Evolutionary conservation across 1,284 basidiomycete genomes (phyloP), one percentile per base, ranked within the genome.

Genomic region (Leccinum glutinopallens): DNA sequence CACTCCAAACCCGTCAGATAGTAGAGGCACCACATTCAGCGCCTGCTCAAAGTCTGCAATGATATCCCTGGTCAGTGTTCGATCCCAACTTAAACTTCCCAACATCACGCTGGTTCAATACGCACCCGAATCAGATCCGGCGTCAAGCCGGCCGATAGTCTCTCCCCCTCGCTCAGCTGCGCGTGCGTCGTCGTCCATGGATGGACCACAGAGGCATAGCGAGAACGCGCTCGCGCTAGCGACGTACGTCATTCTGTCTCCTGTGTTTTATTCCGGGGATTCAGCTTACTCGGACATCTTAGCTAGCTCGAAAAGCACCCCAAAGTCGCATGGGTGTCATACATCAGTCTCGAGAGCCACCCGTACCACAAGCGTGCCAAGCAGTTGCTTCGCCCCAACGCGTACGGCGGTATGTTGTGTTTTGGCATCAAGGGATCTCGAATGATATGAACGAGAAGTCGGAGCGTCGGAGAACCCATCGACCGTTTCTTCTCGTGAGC

Each of bases 151-250:
- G 89, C 82, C 1, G 81, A 76, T 32, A 83, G 60, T 75, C 91
- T 90, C 77, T 95, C 93, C 66, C 86, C 87, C 33, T 80, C 82
- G 3, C 81, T 83, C 63, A 94, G 81, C 77, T 95, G 93, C 66
- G 88, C 83, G 76, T 96, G 94, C 1, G 94, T 96, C 25, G 94
- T 96, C 57, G 87, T 85, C 13, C 88, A 87, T 9, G 93, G 93
- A 75, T 94, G 92, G 70, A 94, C 91, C 49, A 92, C 90, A 94
- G 78, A 79, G 93, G 63, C 93, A 95, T 72, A 85, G 83, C 43
- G 83, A 88, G 51, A 96, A 94, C 66, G 87, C 92, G 0, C 81
- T 95, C 3, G 84, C 84, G 0, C 81, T 96, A 6, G 93, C 94
- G 0, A 78, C 82, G 83, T 88, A 68, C 29, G 80, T 76, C 51